phyloP scores from a whole-genome alignment of 495 filamentous ascomycete species.

The Monascus purpureus region DNA sequence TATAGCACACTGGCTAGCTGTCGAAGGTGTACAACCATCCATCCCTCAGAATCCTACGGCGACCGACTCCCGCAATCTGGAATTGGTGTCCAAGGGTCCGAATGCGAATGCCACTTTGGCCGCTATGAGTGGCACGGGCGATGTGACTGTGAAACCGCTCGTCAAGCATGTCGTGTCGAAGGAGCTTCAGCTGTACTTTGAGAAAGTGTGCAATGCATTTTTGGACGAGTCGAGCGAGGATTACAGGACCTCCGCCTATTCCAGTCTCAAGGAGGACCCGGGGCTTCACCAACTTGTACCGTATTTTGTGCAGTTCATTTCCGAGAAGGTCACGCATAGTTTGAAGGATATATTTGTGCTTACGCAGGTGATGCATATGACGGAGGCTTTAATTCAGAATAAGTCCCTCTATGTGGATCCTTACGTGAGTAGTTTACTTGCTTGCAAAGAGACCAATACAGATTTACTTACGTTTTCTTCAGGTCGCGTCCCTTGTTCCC shows the following conservation, averaged over 20 bases:
- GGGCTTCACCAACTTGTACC: constrained; percentile 89
- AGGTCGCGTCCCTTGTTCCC: constrained; percentile 66
- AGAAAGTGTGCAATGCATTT: constrained; percentile 76
- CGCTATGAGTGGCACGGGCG: constrained; percentile 69
- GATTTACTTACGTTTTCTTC: constrained; percentile 4
- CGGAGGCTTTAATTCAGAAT: constrained; percentile 71
- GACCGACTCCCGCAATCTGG: constrained; percentile 62
- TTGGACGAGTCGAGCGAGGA: constrained; percentile 73
- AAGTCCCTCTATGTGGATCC: constrained; percentile 71
- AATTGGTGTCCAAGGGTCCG: constrained; percentile 77
- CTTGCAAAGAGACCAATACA: not conserved
- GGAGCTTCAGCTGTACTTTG: constrained; percentile 93
- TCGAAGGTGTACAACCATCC: constrained; percentile 90
- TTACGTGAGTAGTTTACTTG: constrained; percentile 43
- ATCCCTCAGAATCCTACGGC: constrained; percentile 91
- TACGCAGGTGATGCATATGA: constrained; percentile 80
- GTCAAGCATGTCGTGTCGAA: constrained; percentile 94
- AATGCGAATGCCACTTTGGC: constrained; percentile 70
- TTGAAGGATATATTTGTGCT: constrained; percentile 77
- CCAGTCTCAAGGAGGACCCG: constrained; percentile 69
- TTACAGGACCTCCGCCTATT: constrained; percentile 71
- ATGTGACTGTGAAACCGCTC: constrained; percentile 67
- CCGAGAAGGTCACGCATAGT: constrained; percentile 85
- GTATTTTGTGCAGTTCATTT: constrained; percentile 89
- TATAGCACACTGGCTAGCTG: constrained; percentile 84